phyloP scores from a whole-genome alignment of 345 rosid species.

The Turnera subulata region DNA sequence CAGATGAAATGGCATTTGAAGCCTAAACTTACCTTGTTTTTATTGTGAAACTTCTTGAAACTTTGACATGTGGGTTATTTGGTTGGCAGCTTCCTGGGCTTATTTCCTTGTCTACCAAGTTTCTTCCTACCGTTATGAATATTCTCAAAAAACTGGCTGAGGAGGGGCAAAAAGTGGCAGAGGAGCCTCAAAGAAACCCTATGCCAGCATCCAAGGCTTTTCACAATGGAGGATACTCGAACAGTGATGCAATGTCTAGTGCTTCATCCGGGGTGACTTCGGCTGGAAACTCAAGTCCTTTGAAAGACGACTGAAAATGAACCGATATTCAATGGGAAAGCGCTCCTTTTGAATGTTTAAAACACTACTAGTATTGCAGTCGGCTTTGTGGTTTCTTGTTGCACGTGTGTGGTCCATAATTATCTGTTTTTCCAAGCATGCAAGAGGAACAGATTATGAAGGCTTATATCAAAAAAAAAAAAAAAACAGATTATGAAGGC shows the following conservation, averaged over 20 bases:
- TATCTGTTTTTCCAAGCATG: constrained; percentile 11
- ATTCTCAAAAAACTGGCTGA: constrained; percentile 74
- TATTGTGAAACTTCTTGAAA: background rate
- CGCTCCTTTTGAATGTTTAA: background rate
- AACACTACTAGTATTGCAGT: constrained; percentile 21
- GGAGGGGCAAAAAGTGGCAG: constrained; percentile 57
- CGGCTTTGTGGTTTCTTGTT: constrained; percentile 4
- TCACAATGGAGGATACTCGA: constrained; percentile 39
- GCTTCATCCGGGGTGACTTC: constrained; percentile 46
- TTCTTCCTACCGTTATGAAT: constrained; percentile 89
- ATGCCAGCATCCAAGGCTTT: constrained; percentile 30
- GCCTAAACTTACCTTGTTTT: background rate
- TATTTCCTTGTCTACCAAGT: constrained; percentile 70
- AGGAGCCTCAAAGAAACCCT: constrained; percentile 36
- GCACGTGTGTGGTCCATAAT: constrained; percentile 8
- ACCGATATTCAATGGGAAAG: background rate
- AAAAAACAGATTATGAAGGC: constrained; percentile 37
- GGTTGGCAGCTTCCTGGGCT: constrained; percentile 81
- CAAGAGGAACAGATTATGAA: constrained; percentile 23
- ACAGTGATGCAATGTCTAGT: constrained; percentile 37
- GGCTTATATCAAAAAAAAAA: no score
- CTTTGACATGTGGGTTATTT: constrained; percentile 4
- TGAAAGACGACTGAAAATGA: constrained; percentile 47
- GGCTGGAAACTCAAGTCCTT: constrained; percentile 36
- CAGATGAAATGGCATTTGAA: background rate